phyloP scores from a whole-genome alignment of 805 yeast genomes.

The Yamadazyma olivae region DNA sequence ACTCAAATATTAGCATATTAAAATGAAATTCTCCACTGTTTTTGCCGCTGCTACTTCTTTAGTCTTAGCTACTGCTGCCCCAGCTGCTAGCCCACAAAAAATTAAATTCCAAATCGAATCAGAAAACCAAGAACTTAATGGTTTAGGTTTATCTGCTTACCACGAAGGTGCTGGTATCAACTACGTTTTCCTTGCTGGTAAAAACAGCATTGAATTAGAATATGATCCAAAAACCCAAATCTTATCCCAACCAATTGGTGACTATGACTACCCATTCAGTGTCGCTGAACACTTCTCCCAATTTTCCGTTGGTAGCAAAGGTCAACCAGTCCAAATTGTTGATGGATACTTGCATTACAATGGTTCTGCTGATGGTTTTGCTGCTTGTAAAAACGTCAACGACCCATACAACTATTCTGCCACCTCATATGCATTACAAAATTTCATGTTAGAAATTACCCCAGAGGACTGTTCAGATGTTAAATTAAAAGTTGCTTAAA shows the following conservation, averaged over 20 bases:
- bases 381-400: conserved; percentile 23
- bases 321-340: conserved; percentile 5
- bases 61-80: conserved; percentile 10
- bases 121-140: conserved; percentile 22
- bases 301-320: conserved; percentile 7
- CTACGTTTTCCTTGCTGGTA: conserved; percentile 29
- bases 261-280: conserved; percentile 2
- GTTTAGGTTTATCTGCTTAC: conserved; percentile 22
- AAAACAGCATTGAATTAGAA: conserved; percentile 12
- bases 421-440: conserved; percentile 3
- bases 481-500: not conserved
- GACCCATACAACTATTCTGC: conserved; percentile 28
- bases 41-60: conserved; percentile 11
- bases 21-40: conserved; percentile 13
- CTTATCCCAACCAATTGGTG: conserved; percentile 1
- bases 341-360: conserved; percentile 16
- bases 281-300: conserved; percentile 3
- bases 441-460: not conserved
- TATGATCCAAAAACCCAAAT: conserved; percentile 3
- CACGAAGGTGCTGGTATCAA: conserved; percentile 48
- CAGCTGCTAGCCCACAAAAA: conserved; percentile 3
- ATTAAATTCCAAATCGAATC: conserved; percentile 22
- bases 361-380: conserved; percentile 18
- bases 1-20: not conserved
- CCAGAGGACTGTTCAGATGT: conserved; percentile 2